Percentiles rank a stretch among this genome's conserved stretches.
Conservation (phyloP, 2,329 filamentous ascomycete species). For the Trichoderma semiorbis region DNA sequence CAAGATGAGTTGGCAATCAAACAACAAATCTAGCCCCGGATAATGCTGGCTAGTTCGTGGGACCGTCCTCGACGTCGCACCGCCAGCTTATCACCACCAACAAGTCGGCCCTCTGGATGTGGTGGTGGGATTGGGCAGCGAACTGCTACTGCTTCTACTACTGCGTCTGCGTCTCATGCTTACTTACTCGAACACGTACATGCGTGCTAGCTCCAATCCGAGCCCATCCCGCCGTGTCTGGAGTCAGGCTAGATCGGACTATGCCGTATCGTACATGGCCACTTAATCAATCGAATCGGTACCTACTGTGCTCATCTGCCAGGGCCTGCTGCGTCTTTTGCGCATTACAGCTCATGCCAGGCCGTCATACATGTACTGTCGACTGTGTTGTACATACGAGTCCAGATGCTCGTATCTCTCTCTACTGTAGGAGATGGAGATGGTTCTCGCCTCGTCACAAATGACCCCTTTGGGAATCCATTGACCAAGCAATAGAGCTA, state of each 20-base stretch:
- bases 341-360: background rate
- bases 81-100: background rate
- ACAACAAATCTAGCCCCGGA: background rate
- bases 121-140: constrained; percentile 15
- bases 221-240: background rate
- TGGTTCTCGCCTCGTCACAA: background rate
- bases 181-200: background rate
- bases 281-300: constrained; percentile 12
- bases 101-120: background rate
- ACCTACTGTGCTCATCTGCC: background rate
- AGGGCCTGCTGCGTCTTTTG: constrained; percentile 1
- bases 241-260: constrained; percentile 1
- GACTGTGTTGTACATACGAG: background rate
- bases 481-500: background rate
- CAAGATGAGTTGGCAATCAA: background rate
- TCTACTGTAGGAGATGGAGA: background rate
- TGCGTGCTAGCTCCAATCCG: background rate
- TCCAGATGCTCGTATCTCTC: background rate
- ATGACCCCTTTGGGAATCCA: background rate
- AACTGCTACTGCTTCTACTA: background rate
- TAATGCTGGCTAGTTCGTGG: background rate
- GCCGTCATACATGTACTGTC: background rate
- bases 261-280: constrained; percentile 15
- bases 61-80: background rate
- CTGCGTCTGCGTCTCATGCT: background rate